These are phyloP conservation scores for Adansonia grandidieri DNA, from an alignment of 441 rosid species.

Conservation along the genomic window DNA sequence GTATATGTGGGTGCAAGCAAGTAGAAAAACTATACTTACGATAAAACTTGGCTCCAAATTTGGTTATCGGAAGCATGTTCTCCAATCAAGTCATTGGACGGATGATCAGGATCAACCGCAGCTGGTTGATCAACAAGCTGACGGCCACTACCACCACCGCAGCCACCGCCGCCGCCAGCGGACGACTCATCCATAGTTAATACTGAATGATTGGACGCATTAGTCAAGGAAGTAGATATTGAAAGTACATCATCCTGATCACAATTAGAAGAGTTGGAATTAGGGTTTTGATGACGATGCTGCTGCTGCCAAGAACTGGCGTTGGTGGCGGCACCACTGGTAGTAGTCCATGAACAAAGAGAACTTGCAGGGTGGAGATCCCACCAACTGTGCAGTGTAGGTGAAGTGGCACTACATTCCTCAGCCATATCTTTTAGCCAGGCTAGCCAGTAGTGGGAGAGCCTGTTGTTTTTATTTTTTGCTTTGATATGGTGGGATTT, in stretches of 20 bases:
- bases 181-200: constrained; percentile 65
- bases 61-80: constrained; percentile 64
- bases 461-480: background rate
- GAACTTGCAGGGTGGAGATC: constrained; percentile 65
- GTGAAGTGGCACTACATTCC: constrained; percentile 51
- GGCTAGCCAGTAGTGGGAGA: background rate
- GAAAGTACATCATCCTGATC: constrained; percentile 63
- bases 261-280: constrained; percentile 45
- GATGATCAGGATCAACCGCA: background rate
- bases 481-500: constrained; percentile 24
- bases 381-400: constrained; percentile 64
- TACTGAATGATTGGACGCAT: constrained; percentile 66
- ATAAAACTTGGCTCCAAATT: constrained; percentile 65
- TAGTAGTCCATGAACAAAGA: constrained; percentile 47
- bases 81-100: constrained; percentile 53
- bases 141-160: constrained; percentile 19
- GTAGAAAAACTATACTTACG: constrained; percentile 47
- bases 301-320: constrained; percentile 38
- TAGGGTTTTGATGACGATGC: constrained; percentile 42
- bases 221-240: constrained; percentile 53
- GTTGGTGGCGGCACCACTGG: background rate
- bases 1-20: background rate
- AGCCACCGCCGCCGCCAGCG: constrained; percentile 21
- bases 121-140: constrained; percentile 35
- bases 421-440: constrained; percentile 49